Evolutionary conservation across 2,329 filamentous ascomycete genomes (phyloP).

Genomic region (Calonectria crousiana): DNA sequence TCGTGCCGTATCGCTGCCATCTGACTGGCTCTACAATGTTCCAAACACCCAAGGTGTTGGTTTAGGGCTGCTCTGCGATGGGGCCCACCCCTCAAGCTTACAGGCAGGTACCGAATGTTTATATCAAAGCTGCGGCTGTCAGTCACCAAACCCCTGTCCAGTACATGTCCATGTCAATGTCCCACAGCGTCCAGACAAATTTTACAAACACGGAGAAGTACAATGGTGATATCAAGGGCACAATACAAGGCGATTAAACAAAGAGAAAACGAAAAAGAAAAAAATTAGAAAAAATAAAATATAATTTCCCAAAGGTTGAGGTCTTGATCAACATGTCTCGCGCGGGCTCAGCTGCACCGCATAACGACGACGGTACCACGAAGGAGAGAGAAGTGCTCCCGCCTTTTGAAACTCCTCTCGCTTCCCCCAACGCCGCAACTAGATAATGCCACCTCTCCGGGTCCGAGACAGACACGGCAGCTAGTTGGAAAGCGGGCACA

Average conservation of each 20-base stretch:
- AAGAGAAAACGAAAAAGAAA: not conserved
- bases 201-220: slow-evolving; percentile 12
- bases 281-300: slow-evolving; percentile 17
- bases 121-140: slow-evolving; percentile 29
- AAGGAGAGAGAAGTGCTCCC: slow-evolving; percentile 20
- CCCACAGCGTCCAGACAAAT: slow-evolving; percentile 29
- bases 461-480: slow-evolving; percentile 31
- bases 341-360: slow-evolving; percentile 30
- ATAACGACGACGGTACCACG: slow-evolving; percentile 30
- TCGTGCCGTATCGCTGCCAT: slow-evolving; percentile 39
- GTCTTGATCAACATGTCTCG: slow-evolving; percentile 36
- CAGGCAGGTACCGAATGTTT: slow-evolving; percentile 28
- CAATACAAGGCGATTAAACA: not conserved
- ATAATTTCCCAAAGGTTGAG: slow-evolving; percentile 15
- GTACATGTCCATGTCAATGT: slow-evolving; percentile 36
- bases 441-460: slow-evolving; percentile 30
- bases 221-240: too few relatives aligned
- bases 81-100: slow-evolving; percentile 19
- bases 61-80: slow-evolving; percentile 3
- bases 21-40: slow-evolving; percentile 38
- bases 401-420: slow-evolving; percentile 24
- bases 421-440: not conserved
- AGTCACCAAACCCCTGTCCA: slow-evolving; percentile 27
- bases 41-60: slow-evolving; percentile 14
- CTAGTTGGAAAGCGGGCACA: slow-evolving; percentile 9